phyloP scores from a whole-genome alignment of 2,329 filamentous ascomycete species.

The Fusarium luffae region DNA sequence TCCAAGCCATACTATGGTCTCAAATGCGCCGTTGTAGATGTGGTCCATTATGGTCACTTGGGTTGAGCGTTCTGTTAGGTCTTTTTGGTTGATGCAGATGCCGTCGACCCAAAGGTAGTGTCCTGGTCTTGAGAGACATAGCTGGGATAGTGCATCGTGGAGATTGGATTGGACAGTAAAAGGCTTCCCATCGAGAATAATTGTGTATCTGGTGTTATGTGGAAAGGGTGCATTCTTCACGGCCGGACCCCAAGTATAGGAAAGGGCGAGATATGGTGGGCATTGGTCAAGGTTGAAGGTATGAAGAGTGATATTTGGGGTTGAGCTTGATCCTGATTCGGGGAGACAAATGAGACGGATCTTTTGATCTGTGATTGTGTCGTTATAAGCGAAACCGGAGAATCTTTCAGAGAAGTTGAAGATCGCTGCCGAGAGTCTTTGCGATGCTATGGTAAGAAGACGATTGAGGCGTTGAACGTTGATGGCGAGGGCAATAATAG shows the following conservation, averaged over 20 bases:
- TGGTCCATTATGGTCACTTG: not conserved
- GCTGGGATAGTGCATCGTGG: not conserved
- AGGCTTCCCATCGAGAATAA: accelerated
- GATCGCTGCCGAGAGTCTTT: not conserved
- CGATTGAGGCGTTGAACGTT: not conserved
- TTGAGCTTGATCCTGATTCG: not conserved
- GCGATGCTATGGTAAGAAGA: not conserved
- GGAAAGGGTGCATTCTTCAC: not conserved
- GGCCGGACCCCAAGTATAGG: not conserved
- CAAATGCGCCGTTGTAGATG: not conserved
- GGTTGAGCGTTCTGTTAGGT: not conserved
- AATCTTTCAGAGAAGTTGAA: too few relatives aligned
- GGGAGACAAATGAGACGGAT: not conserved
- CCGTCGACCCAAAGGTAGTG: not conserved
- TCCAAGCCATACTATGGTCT: not conserved
- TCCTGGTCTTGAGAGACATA: not conserved
- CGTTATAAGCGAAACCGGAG: not conserved
- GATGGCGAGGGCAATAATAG: not conserved
- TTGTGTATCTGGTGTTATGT: accelerated
- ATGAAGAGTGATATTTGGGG: not conserved
- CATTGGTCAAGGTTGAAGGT: not conserved
- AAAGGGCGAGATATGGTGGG: not conserved
- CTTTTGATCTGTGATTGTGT: not conserved
- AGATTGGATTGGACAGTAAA: not conserved
- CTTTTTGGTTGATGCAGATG: not conserved